A percentile compares a stretch with the other conserved stretches of the same genome.
Conservation (phyloP, 1,284 basidiomycete genomes). For the Peniophora sp. region DNA sequence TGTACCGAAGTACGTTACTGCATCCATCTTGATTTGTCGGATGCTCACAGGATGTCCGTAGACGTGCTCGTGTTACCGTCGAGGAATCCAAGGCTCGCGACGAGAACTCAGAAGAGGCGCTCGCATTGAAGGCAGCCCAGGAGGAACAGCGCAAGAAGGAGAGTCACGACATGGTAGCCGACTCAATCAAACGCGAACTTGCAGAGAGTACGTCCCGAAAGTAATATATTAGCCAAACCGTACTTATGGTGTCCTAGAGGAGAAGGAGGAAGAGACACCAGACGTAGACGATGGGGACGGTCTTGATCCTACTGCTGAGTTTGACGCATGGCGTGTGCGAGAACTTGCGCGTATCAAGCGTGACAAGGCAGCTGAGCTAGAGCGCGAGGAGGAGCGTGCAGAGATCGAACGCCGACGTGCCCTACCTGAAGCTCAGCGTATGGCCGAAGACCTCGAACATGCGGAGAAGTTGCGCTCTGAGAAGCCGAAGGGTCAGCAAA, state of each 20-base stretch:
- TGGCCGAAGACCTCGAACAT: slow-evolving; percentile 85
- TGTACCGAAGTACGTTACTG: slow-evolving; percentile 82
- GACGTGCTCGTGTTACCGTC: slow-evolving; percentile 66
- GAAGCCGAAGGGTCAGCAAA: slow-evolving; percentile 83
- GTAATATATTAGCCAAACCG: not conserved
- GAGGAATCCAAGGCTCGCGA: slow-evolving; percentile 54
- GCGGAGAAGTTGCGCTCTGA: slow-evolving; percentile 76
- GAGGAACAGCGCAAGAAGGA: slow-evolving; percentile 71
- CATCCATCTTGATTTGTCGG: slow-evolving; percentile 1
- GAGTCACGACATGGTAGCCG: slow-evolving; percentile 81
- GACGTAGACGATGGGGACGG: slow-evolving; percentile 97
- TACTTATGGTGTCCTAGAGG: slow-evolving; percentile 44
- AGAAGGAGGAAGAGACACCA: slow-evolving; percentile 73
- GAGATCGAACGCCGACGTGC: slow-evolving; percentile 88
- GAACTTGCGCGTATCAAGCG: slow-evolving; percentile 88
- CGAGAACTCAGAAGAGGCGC: slow-evolving; percentile 64
- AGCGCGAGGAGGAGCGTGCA: slow-evolving; percentile 74
- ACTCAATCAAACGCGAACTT: slow-evolving; percentile 78
- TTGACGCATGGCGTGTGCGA: slow-evolving; percentile 91
- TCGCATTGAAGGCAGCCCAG: slow-evolving; percentile 54
- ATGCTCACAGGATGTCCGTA: slow-evolving; percentile 20
- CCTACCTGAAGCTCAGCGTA: slow-evolving; percentile 84
- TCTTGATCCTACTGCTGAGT: slow-evolving; percentile 84
- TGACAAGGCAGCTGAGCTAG: slow-evolving; percentile 80
- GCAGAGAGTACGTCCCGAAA: slow-evolving; percentile 59